Evolutionary conservation across 495 filamentous ascomycete genomes (phyloP).

Genomic region (Aspergillus baeticus): DNA sequence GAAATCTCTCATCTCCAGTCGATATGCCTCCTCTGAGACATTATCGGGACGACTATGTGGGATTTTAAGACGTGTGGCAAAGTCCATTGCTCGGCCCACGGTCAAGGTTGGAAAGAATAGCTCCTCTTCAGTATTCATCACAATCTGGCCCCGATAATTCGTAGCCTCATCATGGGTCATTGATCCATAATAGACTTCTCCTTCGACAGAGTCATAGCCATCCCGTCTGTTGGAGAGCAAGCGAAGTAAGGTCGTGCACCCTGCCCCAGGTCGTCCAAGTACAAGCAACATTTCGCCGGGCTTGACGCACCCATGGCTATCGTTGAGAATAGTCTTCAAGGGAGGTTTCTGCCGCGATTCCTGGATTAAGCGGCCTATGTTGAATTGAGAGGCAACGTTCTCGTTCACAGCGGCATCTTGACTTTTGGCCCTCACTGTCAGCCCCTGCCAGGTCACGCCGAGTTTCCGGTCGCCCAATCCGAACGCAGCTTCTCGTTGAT

Average conservation of each 20-base stretch:
- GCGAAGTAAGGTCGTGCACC: constrained; percentile 57
- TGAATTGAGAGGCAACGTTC: too few species aligned
- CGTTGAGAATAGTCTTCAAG: constrained; percentile 37
- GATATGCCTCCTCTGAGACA: constrained; percentile 49
- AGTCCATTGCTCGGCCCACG: constrained; percentile 69
- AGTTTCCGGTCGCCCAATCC: too few species aligned
- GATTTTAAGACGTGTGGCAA: constrained; percentile 52
- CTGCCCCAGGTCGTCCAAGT: constrained; percentile 44
- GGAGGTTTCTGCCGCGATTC: too few species aligned
- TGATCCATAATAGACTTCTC: constrained; percentile 23
- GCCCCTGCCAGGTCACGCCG: too few species aligned
- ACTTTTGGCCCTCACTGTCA: too few species aligned
- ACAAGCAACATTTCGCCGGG: constrained; percentile 52
- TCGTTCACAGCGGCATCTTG: too few species aligned
- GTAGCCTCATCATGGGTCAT: constrained; percentile 46
- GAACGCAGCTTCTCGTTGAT: too few species aligned
- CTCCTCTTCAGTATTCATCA: constrained; percentile 71
- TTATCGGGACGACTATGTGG: constrained; percentile 34
- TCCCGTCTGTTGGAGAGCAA: constrained; percentile 62
- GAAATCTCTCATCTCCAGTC: constrained; percentile 58
- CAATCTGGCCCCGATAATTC: constrained; percentile 70
- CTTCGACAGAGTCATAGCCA: constrained; percentile 51
- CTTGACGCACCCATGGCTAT: constrained; percentile 52
- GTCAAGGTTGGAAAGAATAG: constrained; percentile 70
- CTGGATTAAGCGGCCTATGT: too few species aligned